Evolutionary conservation across 2,329 filamentous ascomycete genomes (phyloP), one percentile per base, ranked within the genome.

Genomic region (Apiospora hydei): DNA sequence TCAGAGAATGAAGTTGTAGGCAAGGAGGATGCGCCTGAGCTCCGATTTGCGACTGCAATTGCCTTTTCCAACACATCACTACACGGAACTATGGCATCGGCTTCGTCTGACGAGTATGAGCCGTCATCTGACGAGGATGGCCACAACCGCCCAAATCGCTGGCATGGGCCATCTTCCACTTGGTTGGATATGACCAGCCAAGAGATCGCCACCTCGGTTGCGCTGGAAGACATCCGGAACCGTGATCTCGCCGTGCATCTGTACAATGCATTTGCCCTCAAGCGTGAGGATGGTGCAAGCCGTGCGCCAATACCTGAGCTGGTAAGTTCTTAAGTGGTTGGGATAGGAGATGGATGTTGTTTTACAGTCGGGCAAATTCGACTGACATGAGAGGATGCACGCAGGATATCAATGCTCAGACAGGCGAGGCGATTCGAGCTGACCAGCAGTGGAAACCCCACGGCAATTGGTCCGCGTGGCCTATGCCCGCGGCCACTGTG

Each of bases 401-500:
- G 5, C 44, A 80, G 80, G 78, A 79, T 66, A 72, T 79, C 69
- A 75, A 82, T 70, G 73, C 71, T n/a, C 73, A 69, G 43, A 81
- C 79, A 1, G 78, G 79, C 3, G 72, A 75, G 18, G 72, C 70
- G 24, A 74, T 81, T 34, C 71, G 72, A 30, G 72, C 75, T 21
- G 76, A 78, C 2, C 75, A 82, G 64, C 75, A 82, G 64, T 91
- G 89, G 86, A 81, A 80, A 5, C 88, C 88, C 1, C 85, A 88
- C 0, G 89, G 88, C 72, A 75, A 79, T 5, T 98, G 96, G 95
- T 94, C 93, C 24, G 93, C 95, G 0, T 98, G 96, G 96, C 96
- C 96, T 5, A 81, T 97, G 78, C 86, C 86, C 26, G 85, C 88
- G 5, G 82, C 85, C 10, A 83, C 87, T 38, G 90, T 96, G 10